Evolutionary conservation across 176 grass and related monocot genomes (phyloP), one percentile per base, ranked within the genome.

Genomic region (Sorghum bicolor): DNA sequence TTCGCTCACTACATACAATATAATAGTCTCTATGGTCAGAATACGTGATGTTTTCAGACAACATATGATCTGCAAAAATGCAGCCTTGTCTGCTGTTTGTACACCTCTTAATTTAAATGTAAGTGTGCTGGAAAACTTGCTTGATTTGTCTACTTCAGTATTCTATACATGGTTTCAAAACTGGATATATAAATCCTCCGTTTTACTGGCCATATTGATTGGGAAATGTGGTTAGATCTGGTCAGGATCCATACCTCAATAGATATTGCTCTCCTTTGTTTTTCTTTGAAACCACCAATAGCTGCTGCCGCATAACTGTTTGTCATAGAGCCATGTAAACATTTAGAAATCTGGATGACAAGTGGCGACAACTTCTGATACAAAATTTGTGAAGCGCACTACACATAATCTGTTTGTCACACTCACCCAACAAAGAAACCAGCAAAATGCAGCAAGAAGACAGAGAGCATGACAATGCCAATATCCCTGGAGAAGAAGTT

Each of bases 341-440:
- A 87, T 31, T 70, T 68, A 86, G 45, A 78, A 31, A 78, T 34
- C 11, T 85, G 44, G 67, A 75, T 20, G 38, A 36, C 14, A 71
- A 55, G 11, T 50, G 39, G 47, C 37, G 1, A 28, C 16, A 74
- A 63, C 26, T 66, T 28, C 65, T 19, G 47, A 73, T 20, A 33
- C 7, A 50, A 17, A 37, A 36, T 13, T 62, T 50, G 12, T 71
- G 75, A 76, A 64, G 10, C 73, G 20, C 11, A 32, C 19, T 3
- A 17, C 64, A 44, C 20, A 45, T 82, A 75, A n/a, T n/a, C n/a
- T n/a, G n/a, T n/a, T n/a, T n/a, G n/a, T n/a, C n/a, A n/a, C n/a
- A n/a, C n/a, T n/a, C 82, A 97, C 94, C 94, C 94, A 0, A 97
- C 55, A 55, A 97, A 70, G 67, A 97, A 97, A 65, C 94, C 94